These are phyloP conservation scores for Castanea crenata DNA, from an alignment of 306 rosid genomes.

Conservation along the genomic window DNA sequence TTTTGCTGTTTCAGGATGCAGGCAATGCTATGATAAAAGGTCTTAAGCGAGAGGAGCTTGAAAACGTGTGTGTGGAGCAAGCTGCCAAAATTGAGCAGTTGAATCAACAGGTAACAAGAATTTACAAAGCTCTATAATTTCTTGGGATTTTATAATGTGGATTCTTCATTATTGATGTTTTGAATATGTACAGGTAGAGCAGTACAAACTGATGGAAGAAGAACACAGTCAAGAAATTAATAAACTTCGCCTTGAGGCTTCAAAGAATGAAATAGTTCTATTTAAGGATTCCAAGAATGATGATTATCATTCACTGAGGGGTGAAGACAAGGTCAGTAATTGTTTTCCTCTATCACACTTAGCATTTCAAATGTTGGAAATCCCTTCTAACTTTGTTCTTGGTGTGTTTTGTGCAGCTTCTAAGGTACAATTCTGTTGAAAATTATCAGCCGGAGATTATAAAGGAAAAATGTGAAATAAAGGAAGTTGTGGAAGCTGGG, in stretches of 20 bases:
- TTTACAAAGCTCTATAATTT: slow-evolving; percentile 12
- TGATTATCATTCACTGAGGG: slow-evolving; percentile 19
- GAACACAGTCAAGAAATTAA: slow-evolving; percentile 34
- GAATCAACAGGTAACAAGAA: slow-evolving; percentile 55
- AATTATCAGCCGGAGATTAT: too few relatives aligned
- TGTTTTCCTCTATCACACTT: slow-evolving; percentile 3
- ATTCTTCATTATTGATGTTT: slow-evolving; percentile 12
- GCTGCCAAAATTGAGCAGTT: slow-evolving; percentile 65
- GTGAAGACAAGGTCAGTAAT: slow-evolving; percentile 27
- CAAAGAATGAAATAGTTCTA: slow-evolving; percentile 17
- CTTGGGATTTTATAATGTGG: neutral
- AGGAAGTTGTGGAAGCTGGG: slow-evolving; percentile 62
- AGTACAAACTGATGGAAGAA: slow-evolving; percentile 46
- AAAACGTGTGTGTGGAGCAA: slow-evolving; percentile 65
- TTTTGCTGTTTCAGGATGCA: slow-evolving; percentile 22
- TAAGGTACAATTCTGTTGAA: too few relatives aligned
- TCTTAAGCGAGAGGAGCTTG: slow-evolving; percentile 55
- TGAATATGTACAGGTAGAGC: slow-evolving; percentile 49
- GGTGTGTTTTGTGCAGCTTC: too few relatives aligned
- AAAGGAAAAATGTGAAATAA: too few relatives aligned
- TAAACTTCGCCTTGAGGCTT: neutral
- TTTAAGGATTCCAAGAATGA: slow-evolving; percentile 31
- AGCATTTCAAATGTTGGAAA: slow-evolving; percentile 14
- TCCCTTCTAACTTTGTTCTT: too few relatives aligned
- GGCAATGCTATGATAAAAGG: slow-evolving; percentile 27